Percentiles rank a stretch among this genome's conserved stretches.
Conservation (phyloP, 352 stramenopile species). For the Pythium aquatile region DNA sequence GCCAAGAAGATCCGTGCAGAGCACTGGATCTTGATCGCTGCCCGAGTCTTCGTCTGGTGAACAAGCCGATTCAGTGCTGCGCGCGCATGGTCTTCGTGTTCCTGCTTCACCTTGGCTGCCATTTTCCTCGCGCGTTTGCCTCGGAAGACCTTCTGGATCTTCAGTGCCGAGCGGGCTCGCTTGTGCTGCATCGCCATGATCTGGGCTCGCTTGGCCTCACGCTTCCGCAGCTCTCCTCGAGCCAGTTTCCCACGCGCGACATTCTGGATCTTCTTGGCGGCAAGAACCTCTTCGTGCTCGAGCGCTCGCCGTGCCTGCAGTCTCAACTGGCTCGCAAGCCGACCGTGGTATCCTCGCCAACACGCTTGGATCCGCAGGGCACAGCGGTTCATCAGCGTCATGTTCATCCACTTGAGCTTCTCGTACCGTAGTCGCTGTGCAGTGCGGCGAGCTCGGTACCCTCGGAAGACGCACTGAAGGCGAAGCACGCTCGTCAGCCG, state of each 20-base stretch:
- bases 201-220: constrained; percentile 28
- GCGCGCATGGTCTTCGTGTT: constrained; percentile 48
- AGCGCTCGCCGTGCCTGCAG: constrained; percentile 50
- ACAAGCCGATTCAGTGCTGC: constrained; percentile 58
- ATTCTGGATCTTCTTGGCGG: constrained; percentile 60
- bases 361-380: constrained; percentile 73
- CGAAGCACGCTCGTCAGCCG: constrained; percentile 45
- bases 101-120: constrained; percentile 32
- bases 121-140: constrained; percentile 48
- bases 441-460: constrained; percentile 48
- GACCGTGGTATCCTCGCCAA: constrained; percentile 76
- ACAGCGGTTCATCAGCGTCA: constrained; percentile 53
- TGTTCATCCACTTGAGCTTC: constrained; percentile 68
- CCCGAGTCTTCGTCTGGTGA: constrained; percentile 49
- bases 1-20: constrained; percentile 57
- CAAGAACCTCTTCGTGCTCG: constrained; percentile 49
- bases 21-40: constrained; percentile 73
- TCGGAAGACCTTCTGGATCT: constrained; percentile 66
- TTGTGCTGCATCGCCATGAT: constrained; percentile 32
- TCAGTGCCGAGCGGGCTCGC: constrained; percentile 39
- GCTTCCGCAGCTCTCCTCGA: constrained; percentile 30
- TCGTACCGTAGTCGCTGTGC: constrained; percentile 56
- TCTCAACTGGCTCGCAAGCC: constrained; percentile 53
- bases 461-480: constrained; percentile 67
- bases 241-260: constrained; percentile 56